Conservation (phyloP, 2,329 filamentous ascomycete genomes). For the Fusarium sp. region DNA sequence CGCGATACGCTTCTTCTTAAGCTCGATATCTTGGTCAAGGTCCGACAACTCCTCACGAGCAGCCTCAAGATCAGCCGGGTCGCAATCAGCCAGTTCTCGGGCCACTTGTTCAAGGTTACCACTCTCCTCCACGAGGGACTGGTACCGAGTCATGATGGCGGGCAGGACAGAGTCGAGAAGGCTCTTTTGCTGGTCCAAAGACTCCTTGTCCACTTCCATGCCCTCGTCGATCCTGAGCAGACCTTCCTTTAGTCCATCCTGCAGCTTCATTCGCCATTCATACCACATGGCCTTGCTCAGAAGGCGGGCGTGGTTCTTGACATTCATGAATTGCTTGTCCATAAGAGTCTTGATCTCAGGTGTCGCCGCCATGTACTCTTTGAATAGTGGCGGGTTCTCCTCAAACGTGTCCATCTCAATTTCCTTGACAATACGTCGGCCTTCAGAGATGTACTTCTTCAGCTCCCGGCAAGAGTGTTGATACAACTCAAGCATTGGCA, state of each 20-base stretch:
- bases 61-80: conserved; percentile 80
- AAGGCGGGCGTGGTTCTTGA: conserved; percentile 91
- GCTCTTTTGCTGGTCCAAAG: conserved; percentile 75
- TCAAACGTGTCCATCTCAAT: conserved; percentile 91
- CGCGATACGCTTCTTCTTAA: conserved; percentile 75
- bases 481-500: conserved; percentile 94
- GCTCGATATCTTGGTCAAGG: conserved; percentile 75
- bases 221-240: conserved; percentile 80
- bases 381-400: conserved; percentile 91
- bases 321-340: conserved; percentile 97
- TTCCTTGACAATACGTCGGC: conserved; percentile 87
- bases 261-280: conserved; percentile 93
- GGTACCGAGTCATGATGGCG: conserved; percentile 68
- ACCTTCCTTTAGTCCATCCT: conserved; percentile 83
- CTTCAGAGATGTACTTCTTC: conserved; percentile 96
- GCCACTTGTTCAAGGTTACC: conserved; percentile 78
- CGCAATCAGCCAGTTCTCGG: conserved; percentile 80
- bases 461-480: conserved; percentile 96
- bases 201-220: conserved; percentile 78
- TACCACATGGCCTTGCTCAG: conserved; percentile 98
- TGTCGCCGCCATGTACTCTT: conserved; percentile 88
- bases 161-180: conserved; percentile 78
- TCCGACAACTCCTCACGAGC: conserved; percentile 76
- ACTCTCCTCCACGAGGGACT: conserved; percentile 72
- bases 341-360: conserved; percentile 87